Evolutionary conservation across 2,329 filamentous ascomycete species (phyloP), one percentile per base, ranked within the genome.

Genomic region (Fusarium marasasianum): DNA sequence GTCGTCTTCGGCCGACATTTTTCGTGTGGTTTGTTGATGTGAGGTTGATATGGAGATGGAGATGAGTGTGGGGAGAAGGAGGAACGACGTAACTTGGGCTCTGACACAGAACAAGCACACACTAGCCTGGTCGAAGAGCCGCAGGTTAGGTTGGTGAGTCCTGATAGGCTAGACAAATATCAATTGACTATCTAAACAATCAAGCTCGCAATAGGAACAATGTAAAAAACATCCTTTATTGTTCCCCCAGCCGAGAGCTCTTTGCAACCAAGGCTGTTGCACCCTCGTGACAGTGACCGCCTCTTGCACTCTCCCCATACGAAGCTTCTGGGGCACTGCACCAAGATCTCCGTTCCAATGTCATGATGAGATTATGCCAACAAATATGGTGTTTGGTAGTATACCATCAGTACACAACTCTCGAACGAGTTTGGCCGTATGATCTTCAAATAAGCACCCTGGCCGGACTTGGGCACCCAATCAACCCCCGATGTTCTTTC

Each of bases 1-100:
- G 72, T 91, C 89, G 80, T 90, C 88, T 77, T 89, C 89, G 66
- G 88, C 84, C 69, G 89, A 83, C 88, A 90, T 90, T 80, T 80
- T 86, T 77, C 69, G 64, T 76, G 77, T 69, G 69, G 71, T 59
- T 67, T 72, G 74, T 73, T 75, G 78, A 77, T 71, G 70, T 48
- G 76, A 77, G 61, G 78, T 78, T 73, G 71, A 74, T 47, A 74
- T 71, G 61, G 58, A 71, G 58, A 64, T 59, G 76, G 77, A 75
- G 77, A 76, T 76, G 79, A 73, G 77, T 79, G 77, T 78, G 78
- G 76, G 75, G 79, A 78, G 75, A 78, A 78, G 77, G 73, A 79
- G 77, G 70, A 76, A 79, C 75, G 74, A 80, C 77, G 77, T 78
- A 76, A 75, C 73, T 76, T 66, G 75, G 75, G 73, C 74, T 76